Evolutionary conservation across 345 rosid species (phyloP).

Genomic region (Lepidium africanum): DNA sequence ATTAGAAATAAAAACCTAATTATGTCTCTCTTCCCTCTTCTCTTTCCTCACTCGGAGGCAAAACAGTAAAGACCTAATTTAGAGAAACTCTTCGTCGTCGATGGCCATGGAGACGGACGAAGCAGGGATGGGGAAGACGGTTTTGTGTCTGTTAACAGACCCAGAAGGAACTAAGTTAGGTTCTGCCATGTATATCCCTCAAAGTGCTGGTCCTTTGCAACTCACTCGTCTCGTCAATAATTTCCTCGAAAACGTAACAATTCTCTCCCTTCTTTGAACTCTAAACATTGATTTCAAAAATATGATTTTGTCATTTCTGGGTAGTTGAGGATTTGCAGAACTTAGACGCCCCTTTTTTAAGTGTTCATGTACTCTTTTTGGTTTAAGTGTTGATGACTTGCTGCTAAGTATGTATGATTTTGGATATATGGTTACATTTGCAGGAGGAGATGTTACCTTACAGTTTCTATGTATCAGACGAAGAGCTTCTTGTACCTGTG

Average conservation of each 20-base stretch:
- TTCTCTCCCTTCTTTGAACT: background rate
- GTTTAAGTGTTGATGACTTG: background rate
- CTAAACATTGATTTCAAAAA: background rate
- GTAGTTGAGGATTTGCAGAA: background rate
- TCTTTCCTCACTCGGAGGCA: background rate
- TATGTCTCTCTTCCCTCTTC: background rate
- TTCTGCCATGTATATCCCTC: constrained; percentile 76
- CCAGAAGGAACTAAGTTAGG: constrained; percentile 70
- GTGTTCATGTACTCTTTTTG: background rate
- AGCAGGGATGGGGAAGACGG: constrained; percentile 38
- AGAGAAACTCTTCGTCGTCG: background rate
- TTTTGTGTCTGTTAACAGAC: constrained; percentile 77
- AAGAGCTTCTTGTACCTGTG: constrained; percentile 78
- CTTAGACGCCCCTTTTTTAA: background rate
- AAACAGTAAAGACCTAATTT: background rate
- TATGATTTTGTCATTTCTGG: background rate
- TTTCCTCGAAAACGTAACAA: constrained; percentile 61
- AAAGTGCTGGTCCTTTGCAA: constrained; percentile 68
- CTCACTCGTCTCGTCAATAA: constrained; percentile 80
- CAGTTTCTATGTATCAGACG: constrained; percentile 74
- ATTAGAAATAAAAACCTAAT: background rate
- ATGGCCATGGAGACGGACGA: constrained; percentile 36
- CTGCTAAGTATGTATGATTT: background rate
- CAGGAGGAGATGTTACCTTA: constrained; percentile 91
- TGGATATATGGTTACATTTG: constrained; percentile 3